Evolutionary conservation across 345 rosid genomes (phyloP).

Genomic region (Arabidopsis thaliana): TAIR10.1 NC_003071.7:11510001-11510500

Average conservation of each 20-base stretch:
- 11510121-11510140: slow-evolving; percentile 80
- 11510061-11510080: not conserved
- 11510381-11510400: slow-evolving; percentile 28
- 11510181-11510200: slow-evolving; percentile 86
- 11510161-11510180: slow-evolving; percentile 72
- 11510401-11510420: not conserved
- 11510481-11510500: slow-evolving; percentile 74
- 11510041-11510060: slow-evolving; percentile 7
- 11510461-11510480: slow-evolving; percentile 66
- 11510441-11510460: slow-evolving; percentile 3
- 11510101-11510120: slow-evolving; percentile 63
- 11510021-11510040: slow-evolving; percentile 50
- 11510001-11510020: slow-evolving; percentile 62
- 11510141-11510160: slow-evolving; percentile 91
- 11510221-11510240: slow-evolving; percentile 57
- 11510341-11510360: slow-evolving; percentile 62
- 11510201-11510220: slow-evolving; percentile 55
- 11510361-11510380: slow-evolving; percentile 86
- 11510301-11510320: slow-evolving; percentile 75
- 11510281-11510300: slow-evolving; percentile 72
- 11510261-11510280: slow-evolving; percentile 1
- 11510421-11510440: not conserved
- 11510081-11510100: not conserved
- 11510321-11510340: slow-evolving; percentile 84
- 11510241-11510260: slow-evolving; percentile 3